A percentile compares a stretch with the other conserved stretches of the same genome.
Evolutionary conservation across 495 filamentous ascomycete genomes (phyloP).

Genomic region (Lophiotrema nucula): DNA sequence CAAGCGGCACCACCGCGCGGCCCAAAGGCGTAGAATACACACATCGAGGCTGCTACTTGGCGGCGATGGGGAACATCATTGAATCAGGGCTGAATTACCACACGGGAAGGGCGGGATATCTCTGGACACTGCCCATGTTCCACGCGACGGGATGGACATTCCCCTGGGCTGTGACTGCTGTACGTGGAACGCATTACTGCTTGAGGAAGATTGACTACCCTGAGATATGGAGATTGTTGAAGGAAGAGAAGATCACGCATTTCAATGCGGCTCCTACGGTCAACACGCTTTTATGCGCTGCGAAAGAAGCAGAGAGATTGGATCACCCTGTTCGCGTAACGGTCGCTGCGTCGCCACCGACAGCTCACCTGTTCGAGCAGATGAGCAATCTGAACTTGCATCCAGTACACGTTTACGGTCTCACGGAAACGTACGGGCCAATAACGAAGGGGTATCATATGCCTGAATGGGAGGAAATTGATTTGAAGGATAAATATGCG

Average conservation of each 20-base stretch:
- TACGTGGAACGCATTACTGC: conserved; percentile 91
- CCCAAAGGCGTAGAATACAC: conserved; percentile 96
- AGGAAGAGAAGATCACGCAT: conserved; percentile 82
- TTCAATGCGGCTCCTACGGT: conserved; percentile 97
- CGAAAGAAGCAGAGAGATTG: conserved; percentile 66
- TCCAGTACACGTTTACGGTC: conserved; percentile 91
- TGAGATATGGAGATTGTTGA: conserved; percentile 83
- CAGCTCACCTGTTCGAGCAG: conserved; percentile 82
- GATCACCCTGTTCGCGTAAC: conserved; percentile 77
- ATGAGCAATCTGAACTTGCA: conserved; percentile 86
- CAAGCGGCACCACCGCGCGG: conserved; percentile 84
- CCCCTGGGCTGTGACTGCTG: conserved; percentile 84
- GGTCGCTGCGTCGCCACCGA: conserved; percentile 88
- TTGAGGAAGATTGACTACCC: conserved; percentile 93
- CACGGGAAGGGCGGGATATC: conserved; percentile 68
- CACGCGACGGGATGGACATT: conserved; percentile 67
- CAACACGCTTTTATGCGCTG: conserved; percentile 85
- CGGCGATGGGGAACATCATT: conserved; percentile 78
- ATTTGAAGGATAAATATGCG: conserved; percentile 69
- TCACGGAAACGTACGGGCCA: conserved; percentile 95
- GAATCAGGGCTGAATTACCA: conserved; percentile 80
- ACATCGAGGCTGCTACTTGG: conserved; percentile 82
- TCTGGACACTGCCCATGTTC: conserved; percentile 96
- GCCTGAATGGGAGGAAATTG: conserved; percentile 73
- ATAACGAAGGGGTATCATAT: conserved; percentile 91